phyloP scores from a whole-genome alignment of 1,284 basidiomycete genomes.

The Heterobasidion annosum region DNA sequence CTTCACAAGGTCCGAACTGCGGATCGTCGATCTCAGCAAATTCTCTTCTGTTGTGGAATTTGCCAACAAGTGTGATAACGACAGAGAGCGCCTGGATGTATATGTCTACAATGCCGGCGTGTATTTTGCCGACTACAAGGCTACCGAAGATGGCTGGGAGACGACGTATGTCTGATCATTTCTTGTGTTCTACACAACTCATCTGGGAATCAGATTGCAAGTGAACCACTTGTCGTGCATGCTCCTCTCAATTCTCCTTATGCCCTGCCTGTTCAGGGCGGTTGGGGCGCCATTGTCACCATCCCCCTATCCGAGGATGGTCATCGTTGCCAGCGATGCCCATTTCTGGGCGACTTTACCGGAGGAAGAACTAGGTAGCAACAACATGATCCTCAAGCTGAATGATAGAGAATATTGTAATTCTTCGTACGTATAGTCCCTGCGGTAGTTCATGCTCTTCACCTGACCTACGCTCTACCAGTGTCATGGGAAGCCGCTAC shows the following conservation, averaged over 20 bases:
- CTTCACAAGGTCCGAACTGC: conserved; percentile 13
- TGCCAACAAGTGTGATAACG: conserved; percentile 16
- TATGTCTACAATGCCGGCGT: conserved; percentile 22
- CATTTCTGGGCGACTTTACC: conserved; percentile 3
- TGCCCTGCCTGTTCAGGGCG: conserved; percentile 31
- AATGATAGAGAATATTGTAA: conserved; percentile 6
- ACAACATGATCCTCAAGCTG: conserved; percentile 2
- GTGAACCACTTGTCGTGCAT: conserved; percentile 30
- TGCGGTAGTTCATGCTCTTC: neutral
- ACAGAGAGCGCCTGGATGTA: conserved; percentile 19
- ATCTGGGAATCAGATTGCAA: conserved; percentile 27
- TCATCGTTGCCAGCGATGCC: conserved; percentile 8
- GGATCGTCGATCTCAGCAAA: conserved; percentile 17
- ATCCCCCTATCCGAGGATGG: conserved; percentile 4
- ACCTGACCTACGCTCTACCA: conserved; percentile 9
- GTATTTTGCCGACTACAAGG: conserved; percentile 7
- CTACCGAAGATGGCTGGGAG: conserved; percentile 21
- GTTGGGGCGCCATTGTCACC: conserved; percentile 9
- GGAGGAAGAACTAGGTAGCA: conserved; percentile 4
- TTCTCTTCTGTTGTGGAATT: conserved; percentile 19
- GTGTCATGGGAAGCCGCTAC: conserved; percentile 19
- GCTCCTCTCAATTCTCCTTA: conserved; percentile 28
- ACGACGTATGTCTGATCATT: conserved; percentile 11
- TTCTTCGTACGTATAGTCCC: neutral
- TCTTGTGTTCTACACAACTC: neutral